Base-by-base conservation (phyloP, 2,329 filamentous ascomycete species). In the Xylaria sp. region DNA sequence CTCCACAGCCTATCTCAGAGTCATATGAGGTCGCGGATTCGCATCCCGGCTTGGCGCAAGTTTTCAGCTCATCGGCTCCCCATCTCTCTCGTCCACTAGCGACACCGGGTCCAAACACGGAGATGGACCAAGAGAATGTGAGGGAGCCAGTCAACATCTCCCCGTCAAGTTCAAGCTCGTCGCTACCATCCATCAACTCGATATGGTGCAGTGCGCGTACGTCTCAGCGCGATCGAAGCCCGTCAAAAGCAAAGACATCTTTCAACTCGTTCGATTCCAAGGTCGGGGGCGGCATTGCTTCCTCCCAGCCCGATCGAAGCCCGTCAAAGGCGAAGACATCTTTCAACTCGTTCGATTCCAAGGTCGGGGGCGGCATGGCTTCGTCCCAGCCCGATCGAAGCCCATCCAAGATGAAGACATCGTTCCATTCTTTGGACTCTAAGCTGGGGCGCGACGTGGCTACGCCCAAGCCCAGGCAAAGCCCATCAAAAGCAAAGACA, bases 1-100 rank as follows among this genome's bases (percentile, higher is more conserved):
- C 80, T 23, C 76, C 79, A 11, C 82, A 84, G 59, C 76, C 77
- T 2, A 79, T 81, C 7, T 57, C 59, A 3, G 67, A 74, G 2
- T 70, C 72, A 0, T 65, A 72, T n/a, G 47, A 52, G 7, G 59
- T 57, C 11, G 34, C 52, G 10, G 57, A 59, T 50, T 50, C 34
- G 6, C 37, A 23, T 7, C 30, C 8, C 9, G 48, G 34, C 5
- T 6, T 53, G n/a, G 44, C 35, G 6, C 48, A 46, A 34, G 42
- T 34, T 5, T 19, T 37, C 47, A 51, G 48, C 10, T 55, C 58
- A 23, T 30, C 53, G 3, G 59, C 59, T 5, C 62, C 62, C 8
- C 39, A 18, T 19, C 37, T 51, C 23, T 47, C 13, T 3, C 23
- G 2, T 30, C 51, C 8, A 53, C 50, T 50, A 10, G 57, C 54